These are phyloP conservation scores for Saturnispora saitoi DNA, from an alignment of 805 yeast species.

Conservation along the genomic window DNA sequence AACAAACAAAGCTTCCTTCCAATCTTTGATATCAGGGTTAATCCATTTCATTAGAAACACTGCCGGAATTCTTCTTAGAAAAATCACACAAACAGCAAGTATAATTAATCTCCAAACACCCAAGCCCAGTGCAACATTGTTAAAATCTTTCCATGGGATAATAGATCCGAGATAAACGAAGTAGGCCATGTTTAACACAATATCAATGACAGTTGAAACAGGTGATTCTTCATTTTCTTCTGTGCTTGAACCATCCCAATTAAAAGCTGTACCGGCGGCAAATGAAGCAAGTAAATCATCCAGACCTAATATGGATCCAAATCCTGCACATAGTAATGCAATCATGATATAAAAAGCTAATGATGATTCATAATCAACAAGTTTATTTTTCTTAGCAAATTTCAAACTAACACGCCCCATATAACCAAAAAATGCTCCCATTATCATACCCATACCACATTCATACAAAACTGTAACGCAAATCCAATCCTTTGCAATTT, in stretches of 20 bases:
- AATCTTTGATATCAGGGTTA: constrained; percentile 51
- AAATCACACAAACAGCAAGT: constrained; percentile 42
- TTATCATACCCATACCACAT: constrained; percentile 44
- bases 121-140: constrained; percentile 36
- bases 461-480: constrained; percentile 53
- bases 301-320: constrained; percentile 58
- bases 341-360: constrained; percentile 45
- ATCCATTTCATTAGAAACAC: constrained; percentile 46
- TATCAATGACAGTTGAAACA: constrained; percentile 57
- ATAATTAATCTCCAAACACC: constrained; percentile 46
- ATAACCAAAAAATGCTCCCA: constrained; percentile 50
- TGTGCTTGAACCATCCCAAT: constrained; percentile 68
- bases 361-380: constrained; percentile 57
- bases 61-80: constrained; percentile 47
- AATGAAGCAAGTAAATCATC: constrained; percentile 68
- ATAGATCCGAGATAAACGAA: constrained; percentile 65
- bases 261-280: constrained; percentile 64
- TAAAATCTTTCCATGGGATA: constrained; percentile 60
- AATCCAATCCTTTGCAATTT: constrained; percentile 56
- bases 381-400: constrained; percentile 40
- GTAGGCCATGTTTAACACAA: constrained; percentile 54
- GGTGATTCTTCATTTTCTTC: constrained; percentile 51
- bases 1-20: constrained; percentile 63
- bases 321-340: constrained; percentile 50
- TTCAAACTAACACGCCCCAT: constrained; percentile 42